These are phyloP conservation scores for Eucalyptus viminalis DNA, from an alignment of 345 rosid genomes.

Conservation along the genomic window DNA sequence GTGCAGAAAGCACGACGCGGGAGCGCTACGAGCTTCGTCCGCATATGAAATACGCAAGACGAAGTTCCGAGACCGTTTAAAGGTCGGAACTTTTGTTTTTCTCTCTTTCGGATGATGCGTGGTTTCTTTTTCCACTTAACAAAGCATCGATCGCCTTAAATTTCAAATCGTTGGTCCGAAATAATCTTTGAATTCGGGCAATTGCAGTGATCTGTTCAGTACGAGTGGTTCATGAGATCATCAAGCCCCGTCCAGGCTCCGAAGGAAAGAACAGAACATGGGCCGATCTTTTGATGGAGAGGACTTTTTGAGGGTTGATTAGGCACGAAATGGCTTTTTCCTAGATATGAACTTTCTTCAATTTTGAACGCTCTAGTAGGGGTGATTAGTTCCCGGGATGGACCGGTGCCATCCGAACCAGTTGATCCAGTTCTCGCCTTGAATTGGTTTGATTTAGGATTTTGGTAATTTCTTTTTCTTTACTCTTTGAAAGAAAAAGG, in stretches of 20 bases:
- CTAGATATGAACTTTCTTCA: not conserved
- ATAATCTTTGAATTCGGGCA: not conserved
- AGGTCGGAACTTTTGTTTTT: not conserved
- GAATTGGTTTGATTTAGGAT: not conserved
- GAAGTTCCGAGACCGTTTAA: not conserved
- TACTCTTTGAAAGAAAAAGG: not conserved
- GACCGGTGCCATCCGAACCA: accelerated
- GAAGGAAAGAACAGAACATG: not conserved
- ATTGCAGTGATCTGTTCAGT: not conserved
- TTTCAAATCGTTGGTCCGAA: not conserved
- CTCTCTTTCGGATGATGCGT: not conserved
- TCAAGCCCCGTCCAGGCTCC: no score
- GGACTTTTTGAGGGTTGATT: not conserved
- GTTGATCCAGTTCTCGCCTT: accelerated
- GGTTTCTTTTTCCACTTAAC: not conserved
- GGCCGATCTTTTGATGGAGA: not conserved
- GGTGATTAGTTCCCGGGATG: not conserved
- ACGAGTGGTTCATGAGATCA: not conserved
- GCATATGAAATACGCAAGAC: not conserved
- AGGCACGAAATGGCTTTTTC: not conserved
- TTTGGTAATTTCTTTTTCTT: no score
- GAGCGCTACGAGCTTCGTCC: constrained; percentile 22
- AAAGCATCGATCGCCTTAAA: not conserved
- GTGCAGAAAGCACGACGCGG: constrained; percentile 17
- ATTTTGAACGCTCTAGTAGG: not conserved